A percentile compares a stretch with the other conserved stretches of the same genome.
These are phyloP conservation scores for Haplosporangium gracile DNA, from an alignment of 192 early-diverging fungal species.

Conservation along the genomic window DNA sequence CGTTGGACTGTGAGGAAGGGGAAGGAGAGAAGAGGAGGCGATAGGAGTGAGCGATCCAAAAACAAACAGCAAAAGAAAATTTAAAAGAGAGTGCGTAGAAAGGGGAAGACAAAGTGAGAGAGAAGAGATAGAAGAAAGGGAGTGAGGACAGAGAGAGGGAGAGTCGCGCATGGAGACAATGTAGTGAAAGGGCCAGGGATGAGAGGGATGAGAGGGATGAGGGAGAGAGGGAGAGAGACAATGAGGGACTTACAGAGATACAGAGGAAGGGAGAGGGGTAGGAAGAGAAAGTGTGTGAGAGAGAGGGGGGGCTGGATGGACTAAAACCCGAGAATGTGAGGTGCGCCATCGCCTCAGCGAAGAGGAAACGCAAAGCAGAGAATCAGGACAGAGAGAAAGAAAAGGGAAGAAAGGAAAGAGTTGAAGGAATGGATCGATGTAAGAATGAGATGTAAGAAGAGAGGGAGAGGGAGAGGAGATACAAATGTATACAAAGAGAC, in stretches of 20 bases:
- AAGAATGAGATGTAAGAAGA: background rate
- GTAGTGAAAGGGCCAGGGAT: background rate
- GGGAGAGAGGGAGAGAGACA: background rate
- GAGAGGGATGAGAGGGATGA: background rate
- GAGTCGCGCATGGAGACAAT: background rate
- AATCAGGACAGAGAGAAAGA: background rate
- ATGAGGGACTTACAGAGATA: background rate
- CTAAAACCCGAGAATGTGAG: conserved; percentile 1
- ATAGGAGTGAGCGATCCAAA: background rate
- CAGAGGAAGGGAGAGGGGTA: background rate
- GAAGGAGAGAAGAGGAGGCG: background rate
- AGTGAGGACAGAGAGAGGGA: background rate
- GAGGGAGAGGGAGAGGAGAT: background rate
- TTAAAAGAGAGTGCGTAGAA: background rate
- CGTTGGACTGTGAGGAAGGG: background rate
- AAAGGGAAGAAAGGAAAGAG: background rate
- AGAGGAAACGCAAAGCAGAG: background rate
- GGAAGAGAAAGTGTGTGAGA: background rate
- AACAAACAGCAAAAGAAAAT: background rate
- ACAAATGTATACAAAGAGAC: background rate
- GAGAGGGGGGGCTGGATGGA: background rate
- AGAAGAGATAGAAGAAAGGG: background rate
- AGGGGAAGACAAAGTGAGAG: background rate
- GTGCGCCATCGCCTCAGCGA: background rate
- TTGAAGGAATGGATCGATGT: background rate